phyloP scores from a whole-genome alignment of 2,329 filamentous ascomycete genomes.

The Ilyonectria destructans region DNA sequence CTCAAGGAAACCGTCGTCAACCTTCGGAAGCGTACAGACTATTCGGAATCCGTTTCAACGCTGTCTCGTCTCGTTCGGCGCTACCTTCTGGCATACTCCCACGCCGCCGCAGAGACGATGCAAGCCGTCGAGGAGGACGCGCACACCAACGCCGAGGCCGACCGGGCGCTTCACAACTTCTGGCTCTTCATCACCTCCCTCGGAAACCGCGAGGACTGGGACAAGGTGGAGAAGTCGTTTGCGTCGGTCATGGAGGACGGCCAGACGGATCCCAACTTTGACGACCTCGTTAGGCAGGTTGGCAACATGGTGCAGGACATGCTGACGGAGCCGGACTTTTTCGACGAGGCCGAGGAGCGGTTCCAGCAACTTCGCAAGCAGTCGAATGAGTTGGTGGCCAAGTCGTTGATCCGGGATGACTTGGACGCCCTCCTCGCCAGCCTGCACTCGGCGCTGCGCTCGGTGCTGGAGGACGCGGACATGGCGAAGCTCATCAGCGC shows the following conservation, averaged over 20 bases:
- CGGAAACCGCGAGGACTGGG: slow-evolving; percentile 82
- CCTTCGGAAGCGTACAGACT: slow-evolving; percentile 84
- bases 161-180: slow-evolving; percentile 83
- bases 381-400: slow-evolving; percentile 75
- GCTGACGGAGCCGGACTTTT: slow-evolving; percentile 88
- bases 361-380: slow-evolving; percentile 68
- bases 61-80: slow-evolving; percentile 82
- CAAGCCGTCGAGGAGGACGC: slow-evolving; percentile 80
- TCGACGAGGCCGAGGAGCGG: slow-evolving; percentile 78
- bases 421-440: slow-evolving; percentile 81
- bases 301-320: slow-evolving; percentile 85
- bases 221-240: slow-evolving; percentile 79
- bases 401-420: slow-evolving; percentile 60
- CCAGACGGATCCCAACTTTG: slow-evolving; percentile 85
- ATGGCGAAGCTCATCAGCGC: slow-evolving; percentile 80
- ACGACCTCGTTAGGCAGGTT: slow-evolving; percentile 81
- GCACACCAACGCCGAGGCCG: slow-evolving; percentile 80
- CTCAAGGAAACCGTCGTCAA: slow-evolving; percentile 84
- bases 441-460: slow-evolving; percentile 76
- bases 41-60: slow-evolving; percentile 88
- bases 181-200: slow-evolving; percentile 88
- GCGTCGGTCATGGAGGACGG: slow-evolving; percentile 82
- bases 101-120: slow-evolving; percentile 78
- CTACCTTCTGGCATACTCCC: slow-evolving; percentile 85
- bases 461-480: slow-evolving; percentile 81